These are phyloP conservation scores for Adiantum capillusveneris DNA, from an alignment of 75 land plant genomes.

Conservation along the genomic window DNA sequence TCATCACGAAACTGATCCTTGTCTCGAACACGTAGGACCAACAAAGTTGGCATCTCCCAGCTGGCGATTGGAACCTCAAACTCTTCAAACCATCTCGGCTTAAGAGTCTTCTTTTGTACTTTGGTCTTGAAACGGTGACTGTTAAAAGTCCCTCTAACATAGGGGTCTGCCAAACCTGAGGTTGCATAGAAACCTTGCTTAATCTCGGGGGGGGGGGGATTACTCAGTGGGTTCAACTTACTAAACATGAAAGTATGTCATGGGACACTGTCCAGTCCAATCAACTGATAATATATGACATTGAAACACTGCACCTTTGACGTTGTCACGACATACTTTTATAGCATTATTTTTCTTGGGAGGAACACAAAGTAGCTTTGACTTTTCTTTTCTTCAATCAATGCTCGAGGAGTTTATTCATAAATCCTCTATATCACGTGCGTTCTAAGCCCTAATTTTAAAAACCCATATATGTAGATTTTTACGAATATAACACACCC, in stretches of 20 bases:
- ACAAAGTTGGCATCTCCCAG: slow-evolving; percentile 66
- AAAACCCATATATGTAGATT: background rate
- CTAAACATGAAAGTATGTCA: background rate
- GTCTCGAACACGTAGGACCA: slow-evolving; percentile 70
- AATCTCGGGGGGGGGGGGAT: too few relatives aligned
- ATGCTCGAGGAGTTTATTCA: too few relatives aligned
- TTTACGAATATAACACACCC: too few relatives aligned
- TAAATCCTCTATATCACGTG: too few relatives aligned
- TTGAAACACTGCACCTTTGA: background rate
- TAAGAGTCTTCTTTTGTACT: slow-evolving; percentile 69
- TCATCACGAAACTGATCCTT: slow-evolving; percentile 80
- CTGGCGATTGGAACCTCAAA: slow-evolving; percentile 66
- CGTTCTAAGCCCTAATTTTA: too few relatives aligned
- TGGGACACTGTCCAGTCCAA: background rate
- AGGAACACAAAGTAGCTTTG: too few relatives aligned
- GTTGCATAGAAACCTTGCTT: too few relatives aligned
- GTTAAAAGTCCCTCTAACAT: slow-evolving; percentile 67
- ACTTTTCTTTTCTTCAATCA: too few relatives aligned
- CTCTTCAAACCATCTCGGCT: slow-evolving; percentile 87
- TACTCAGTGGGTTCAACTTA: too few relatives aligned
- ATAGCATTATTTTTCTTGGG: too few relatives aligned
- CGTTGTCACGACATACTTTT: too few relatives aligned
- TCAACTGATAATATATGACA: background rate
- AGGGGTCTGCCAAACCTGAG: slow-evolving; percentile 89
- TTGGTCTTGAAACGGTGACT: slow-evolving; percentile 53